phyloP scores from a whole-genome alignment of 148 eudicot genomes.

The Rhododendron kiyosumense region DNA sequence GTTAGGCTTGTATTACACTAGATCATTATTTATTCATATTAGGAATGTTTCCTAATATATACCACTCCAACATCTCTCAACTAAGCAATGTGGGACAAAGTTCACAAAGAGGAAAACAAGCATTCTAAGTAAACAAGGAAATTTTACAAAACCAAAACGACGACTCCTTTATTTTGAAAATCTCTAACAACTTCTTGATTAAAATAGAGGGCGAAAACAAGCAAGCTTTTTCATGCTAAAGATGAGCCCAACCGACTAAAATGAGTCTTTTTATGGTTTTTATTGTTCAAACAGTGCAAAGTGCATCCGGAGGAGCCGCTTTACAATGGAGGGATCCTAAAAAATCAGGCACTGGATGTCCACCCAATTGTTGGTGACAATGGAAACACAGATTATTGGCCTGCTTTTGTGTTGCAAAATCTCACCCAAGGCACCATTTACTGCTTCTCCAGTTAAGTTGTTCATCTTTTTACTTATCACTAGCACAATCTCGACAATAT shows the following conservation, averaged over 20 bases:
- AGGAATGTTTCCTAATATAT: no score
- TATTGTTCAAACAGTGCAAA: constrained; percentile 23
- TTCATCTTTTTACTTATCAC: neutral
- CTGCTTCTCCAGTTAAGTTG: constrained; percentile 43
- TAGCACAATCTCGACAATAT: neutral
- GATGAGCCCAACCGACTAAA: neutral
- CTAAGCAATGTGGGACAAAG: no score
- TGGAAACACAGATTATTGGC: constrained; percentile 15
- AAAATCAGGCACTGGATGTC: constrained; percentile 9
- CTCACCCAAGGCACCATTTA: constrained; percentile 28
- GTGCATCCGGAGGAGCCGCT: constrained; percentile 37
- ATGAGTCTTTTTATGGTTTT: neutral
- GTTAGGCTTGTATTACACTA: no score
- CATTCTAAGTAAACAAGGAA: no score
- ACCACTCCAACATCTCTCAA: no score
- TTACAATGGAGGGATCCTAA: constrained; percentile 40
- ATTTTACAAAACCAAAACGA: no score
- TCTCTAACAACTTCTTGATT: no score
- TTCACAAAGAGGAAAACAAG: no score
- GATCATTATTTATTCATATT: no score
- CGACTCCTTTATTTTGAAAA: no score
- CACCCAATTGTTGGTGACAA: neutral
- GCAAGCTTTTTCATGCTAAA: neutral
- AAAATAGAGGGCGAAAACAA: neutral
- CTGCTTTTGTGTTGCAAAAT: constrained; percentile 30